Evolutionary conservation across 495 filamentous ascomycete species (phyloP), one percentile per base, ranked within the genome.

Genomic region (Umbilicaria muhlenbergii): DNA sequence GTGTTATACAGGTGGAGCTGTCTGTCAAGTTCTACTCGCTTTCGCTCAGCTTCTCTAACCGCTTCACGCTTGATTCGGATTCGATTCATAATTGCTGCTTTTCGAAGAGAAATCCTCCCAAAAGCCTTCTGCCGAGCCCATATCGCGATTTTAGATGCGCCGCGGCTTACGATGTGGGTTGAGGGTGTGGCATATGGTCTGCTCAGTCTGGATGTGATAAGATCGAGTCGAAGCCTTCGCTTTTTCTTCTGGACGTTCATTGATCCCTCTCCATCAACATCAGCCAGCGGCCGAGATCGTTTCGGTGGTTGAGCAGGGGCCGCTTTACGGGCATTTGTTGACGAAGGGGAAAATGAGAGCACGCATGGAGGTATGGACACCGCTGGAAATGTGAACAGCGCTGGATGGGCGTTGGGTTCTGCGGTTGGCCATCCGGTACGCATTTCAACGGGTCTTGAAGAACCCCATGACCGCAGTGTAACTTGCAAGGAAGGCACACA

Each of bases 201-300:
- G 21, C 77, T 81, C 1, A 85, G 71, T 14, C 77, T 67, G 3
- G 78, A 83, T 4, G 81, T 86, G 48, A 83, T 70, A 16, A 83
- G 61, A 17, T 72, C 60, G 15, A 75, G 59, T 5, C 75, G 69
- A 13, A 85, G 53, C 8, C 80, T 69, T 19, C 81, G 75, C 57
- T 81, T 83, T 63, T 86, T 86, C 56, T 67, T 72, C 32, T 66
- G 49, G 14, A 69, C 43, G 1, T 47, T 50, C 3, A 62, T 61
- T 11, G 70, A 74, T 41, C 54, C 57, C 24, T 63, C 59, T 12
- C 78, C 75, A 40, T 83, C 78, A 40, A 80, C 70, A 50, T 83
- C 80, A 11, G 74, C 68, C 5, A 69, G 56, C 0, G 71, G 65
- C 16, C 81, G 65, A 21, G 58, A 47, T 21, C 80, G 71, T 57